Base-by-base conservation (phyloP, 257 asterid genomes). In the Ehretia macrophylla region DNA sequence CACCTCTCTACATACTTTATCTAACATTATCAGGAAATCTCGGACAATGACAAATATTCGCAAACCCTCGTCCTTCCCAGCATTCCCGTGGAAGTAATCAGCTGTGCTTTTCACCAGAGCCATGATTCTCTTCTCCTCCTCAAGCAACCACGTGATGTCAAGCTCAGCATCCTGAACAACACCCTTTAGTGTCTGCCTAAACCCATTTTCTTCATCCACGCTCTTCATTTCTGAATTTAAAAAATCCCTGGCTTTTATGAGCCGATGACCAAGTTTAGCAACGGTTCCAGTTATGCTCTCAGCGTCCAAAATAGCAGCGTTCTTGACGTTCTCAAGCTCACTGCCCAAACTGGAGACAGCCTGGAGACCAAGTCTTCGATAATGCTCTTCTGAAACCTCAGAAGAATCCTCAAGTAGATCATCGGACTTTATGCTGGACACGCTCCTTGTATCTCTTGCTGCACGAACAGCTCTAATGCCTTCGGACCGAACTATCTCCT, bases 61-160 rank as follows among this genome's bases (percentile, higher is more conserved):
- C 72, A 88, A 68, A 8, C 98, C 98, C 80, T 90, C 97, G 10
- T 85, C 96, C 76, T 84, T 87, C 46, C 85, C 95, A 0, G 95
- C 69, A 55, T 75, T 83, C 51, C 95, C 95, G 49, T 91, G 96
- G 83, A 87, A 91, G 70, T 91, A 91, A 78, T 85, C 96, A 11
- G 79, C 91, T 0, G 94, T 79, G 76, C 74, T 87, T 83, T 84
- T 91, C 71, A 91, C 94, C 32, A 83, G 64, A 27, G 85, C 78
- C 95, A 83, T 85, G 21, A 91, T 85, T 60, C 95, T 78, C 75
- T 83, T 88, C 72, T 91, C 96, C 68, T 91, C 98, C 67, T 83
- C 91, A 12, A 78, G 79, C 37, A 86, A 67, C 84, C 83, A 68
- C 78, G 10, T 71, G 32, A 83, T 61, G 8, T 84, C 90, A 32